phyloP scores from a whole-genome alignment of 129 eudicot genomes.

The Flaveria trinervia region DNA sequence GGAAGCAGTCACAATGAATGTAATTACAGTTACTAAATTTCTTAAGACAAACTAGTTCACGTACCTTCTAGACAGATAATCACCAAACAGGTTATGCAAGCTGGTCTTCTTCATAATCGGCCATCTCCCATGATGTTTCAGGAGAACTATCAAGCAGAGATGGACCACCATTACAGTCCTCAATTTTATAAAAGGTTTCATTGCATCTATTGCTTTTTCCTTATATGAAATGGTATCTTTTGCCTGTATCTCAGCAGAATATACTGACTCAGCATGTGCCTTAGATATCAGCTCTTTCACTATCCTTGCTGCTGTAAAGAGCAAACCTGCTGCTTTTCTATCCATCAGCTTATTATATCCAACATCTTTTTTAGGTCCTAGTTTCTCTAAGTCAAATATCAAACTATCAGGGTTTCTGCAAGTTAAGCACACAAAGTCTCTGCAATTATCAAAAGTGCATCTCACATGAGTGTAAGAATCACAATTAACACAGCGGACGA shows the following conservation, averaged over 20 bases:
- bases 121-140: not conserved
- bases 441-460: not conserved
- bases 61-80: not conserved
- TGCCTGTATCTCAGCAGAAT: not conserved
- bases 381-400: not conserved
- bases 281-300: not conserved
- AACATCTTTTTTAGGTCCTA: not conserved
- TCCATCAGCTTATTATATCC: constrained; percentile 6
- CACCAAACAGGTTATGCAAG: no score
- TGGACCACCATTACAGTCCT: constrained; percentile 23
- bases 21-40: constrained; percentile 10
- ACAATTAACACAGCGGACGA: not conserved
- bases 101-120: not conserved
- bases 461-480: not conserved
- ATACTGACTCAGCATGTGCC: not conserved
- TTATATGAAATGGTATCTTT: not conserved
- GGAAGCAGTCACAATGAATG: not conserved
- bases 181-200: constrained; percentile 10
- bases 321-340: constrained; percentile 6
- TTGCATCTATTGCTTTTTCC: constrained; percentile 3
- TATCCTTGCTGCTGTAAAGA: constrained; percentile 16
- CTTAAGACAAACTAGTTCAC: constrained; percentile 1
- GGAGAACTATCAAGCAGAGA: constrained; percentile 10
- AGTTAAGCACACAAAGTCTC: constrained; percentile 7
- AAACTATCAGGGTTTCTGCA: not conserved